These are phyloP conservation scores for Nidula niveotomentosa DNA, from an alignment of 1,284 basidiomycete species.

Conservation along the genomic window DNA sequence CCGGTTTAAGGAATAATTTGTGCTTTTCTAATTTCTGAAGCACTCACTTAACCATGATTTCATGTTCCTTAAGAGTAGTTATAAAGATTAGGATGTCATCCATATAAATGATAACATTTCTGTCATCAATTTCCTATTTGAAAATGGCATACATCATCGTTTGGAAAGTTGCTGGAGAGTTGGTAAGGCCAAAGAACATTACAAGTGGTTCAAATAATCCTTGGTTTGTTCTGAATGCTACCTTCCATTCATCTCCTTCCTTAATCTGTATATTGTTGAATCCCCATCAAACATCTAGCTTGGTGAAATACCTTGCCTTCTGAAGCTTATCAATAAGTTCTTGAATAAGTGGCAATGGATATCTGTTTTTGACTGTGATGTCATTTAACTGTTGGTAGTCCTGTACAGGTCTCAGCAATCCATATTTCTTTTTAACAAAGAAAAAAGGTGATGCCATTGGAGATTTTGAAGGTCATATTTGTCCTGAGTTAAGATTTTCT, in stretches of 20 bases:
- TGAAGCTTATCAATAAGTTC: slow-evolving; percentile 30
- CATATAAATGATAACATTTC: slow-evolving; percentile 13
- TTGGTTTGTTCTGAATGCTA: slow-evolving; percentile 21
- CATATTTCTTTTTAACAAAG: slow-evolving; percentile 43
- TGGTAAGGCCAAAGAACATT: too few relatives aligned
- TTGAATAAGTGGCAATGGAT: slow-evolving; percentile 33
- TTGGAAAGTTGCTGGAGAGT: slow-evolving; percentile 13
- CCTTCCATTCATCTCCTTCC: slow-evolving; percentile 28
- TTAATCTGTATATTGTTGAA: slow-evolving; percentile 28
- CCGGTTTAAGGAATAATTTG: slow-evolving; percentile 27
- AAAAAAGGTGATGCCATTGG: slow-evolving; percentile 33
- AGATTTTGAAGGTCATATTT: slow-evolving; percentile 30
- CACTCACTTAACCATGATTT: slow-evolving; percentile 15
- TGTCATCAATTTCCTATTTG: background rate
- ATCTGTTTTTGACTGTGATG: slow-evolving; percentile 31
- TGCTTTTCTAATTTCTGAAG: slow-evolving; percentile 26
- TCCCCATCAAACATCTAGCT: slow-evolving; percentile 30
- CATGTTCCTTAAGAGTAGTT: background rate
- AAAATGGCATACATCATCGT: slow-evolving; percentile 4
- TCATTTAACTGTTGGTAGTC: slow-evolving; percentile 37
- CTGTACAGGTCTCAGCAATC: slow-evolving; percentile 23
- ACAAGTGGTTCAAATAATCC: slow-evolving; percentile 11
- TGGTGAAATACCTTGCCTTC: slow-evolving; percentile 29
- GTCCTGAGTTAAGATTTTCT: slow-evolving; percentile 25
- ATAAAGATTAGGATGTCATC: slow-evolving; percentile 14